These are phyloP conservation scores for Begonia masoniana DNA, from an alignment of 306 rosid species.

Conservation along the genomic window DNA sequence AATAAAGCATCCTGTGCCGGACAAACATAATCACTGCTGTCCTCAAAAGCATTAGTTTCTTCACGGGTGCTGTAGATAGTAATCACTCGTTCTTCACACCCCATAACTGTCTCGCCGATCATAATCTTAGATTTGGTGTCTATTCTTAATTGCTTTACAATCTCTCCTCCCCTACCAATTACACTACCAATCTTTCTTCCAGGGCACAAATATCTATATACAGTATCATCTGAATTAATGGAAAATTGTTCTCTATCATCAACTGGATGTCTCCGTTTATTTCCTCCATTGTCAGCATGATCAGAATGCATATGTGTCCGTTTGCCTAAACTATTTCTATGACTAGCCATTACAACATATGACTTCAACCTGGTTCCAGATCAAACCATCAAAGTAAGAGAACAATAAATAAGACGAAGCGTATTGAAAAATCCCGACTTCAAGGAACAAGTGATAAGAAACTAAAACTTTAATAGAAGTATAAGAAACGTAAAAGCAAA, in stretches of 20 bases:
- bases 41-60: slow-evolving; percentile 6
- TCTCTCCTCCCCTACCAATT: slow-evolving; percentile 25
- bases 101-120: slow-evolving; percentile 23
- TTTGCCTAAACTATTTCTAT: no score
- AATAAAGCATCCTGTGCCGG: slow-evolving; percentile 28
- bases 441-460: no score
- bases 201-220: slow-evolving; percentile 24
- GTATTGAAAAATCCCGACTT: no score
- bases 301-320: no score
- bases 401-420: no score
- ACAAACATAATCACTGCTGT: slow-evolving; percentile 14
- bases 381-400: no score
- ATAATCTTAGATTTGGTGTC: slow-evolving; percentile 23
- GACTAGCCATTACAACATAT: no score
- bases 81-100: slow-evolving; percentile 25
- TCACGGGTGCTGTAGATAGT: slow-evolving; percentile 16
- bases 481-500: no score
- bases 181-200: slow-evolving; percentile 25
- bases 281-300: no score
- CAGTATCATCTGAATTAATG: slow-evolving; percentile 13
- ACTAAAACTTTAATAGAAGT: no score
- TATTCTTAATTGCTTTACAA: slow-evolving; percentile 17
- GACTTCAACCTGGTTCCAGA: no score
- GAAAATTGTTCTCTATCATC: slow-evolving; percentile 2
- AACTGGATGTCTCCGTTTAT: no score